Evolutionary conservation across 176 grass and related monocot genomes (phyloP).

Genomic region (Oryza glumipatula): DNA sequence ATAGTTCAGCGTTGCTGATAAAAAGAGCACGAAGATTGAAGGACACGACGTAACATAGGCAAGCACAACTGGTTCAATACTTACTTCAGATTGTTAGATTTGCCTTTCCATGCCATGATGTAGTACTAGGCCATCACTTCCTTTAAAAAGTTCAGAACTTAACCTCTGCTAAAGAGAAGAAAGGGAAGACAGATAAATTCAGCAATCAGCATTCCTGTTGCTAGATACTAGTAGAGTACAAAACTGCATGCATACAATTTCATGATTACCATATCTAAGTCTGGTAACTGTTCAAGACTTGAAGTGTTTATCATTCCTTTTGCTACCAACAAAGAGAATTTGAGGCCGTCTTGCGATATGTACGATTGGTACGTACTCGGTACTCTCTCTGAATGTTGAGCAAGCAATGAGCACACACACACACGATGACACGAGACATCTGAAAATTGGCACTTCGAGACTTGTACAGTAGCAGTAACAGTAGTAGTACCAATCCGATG

Average conservation of each 20-base stretch:
- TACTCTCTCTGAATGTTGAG: background rate
- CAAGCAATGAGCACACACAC: background rate
- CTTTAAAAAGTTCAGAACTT: background rate
- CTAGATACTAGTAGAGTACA: background rate
- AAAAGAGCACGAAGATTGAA: too few relatives aligned
- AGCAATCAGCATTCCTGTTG: background rate
- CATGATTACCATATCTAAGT: background rate
- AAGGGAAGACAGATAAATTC: background rate
- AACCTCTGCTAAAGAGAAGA: background rate
- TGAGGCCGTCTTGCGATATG: background rate
- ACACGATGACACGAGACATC: background rate
- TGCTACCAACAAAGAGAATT: background rate
- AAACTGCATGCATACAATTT: background rate
- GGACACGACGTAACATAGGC: too few relatives aligned
- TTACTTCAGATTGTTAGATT: too few relatives aligned
- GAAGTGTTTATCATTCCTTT: background rate
- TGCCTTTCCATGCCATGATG: too few relatives aligned
- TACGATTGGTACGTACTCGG: background rate
- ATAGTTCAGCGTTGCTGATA: too few relatives aligned
- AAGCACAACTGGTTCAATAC: too few relatives aligned
- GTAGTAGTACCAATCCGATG: background rate
- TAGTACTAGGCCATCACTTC: background rate
- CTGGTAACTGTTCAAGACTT: background rate
- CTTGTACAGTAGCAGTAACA: background rate
- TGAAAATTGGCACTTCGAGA: background rate